phyloP scores from a whole-genome alignment of 176 grass and related monocot species.

The Oryza meridionalis region DNA sequence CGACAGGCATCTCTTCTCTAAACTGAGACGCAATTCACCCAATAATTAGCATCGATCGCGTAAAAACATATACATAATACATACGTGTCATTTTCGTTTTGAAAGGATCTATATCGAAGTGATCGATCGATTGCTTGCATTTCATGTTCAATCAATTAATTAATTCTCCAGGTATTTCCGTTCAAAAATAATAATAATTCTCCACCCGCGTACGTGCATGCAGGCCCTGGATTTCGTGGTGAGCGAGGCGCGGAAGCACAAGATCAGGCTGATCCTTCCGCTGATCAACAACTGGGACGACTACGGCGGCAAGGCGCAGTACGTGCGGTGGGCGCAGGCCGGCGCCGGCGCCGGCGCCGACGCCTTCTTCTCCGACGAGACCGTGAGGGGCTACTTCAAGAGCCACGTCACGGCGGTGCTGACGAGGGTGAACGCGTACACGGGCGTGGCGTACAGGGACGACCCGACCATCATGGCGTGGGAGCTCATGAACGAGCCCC shows the following conservation, averaged over 20 bases:
- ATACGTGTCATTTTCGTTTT: not conserved
- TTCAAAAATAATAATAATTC: not conserved
- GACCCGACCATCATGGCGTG: constrained; percentile 78
- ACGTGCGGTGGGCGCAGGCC: constrained; percentile 61
- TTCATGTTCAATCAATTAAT: not conserved
- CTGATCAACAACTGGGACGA: constrained; percentile 70
- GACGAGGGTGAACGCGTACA: constrained; percentile 69
- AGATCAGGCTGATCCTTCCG: constrained; percentile 59
- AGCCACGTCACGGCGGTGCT: constrained; percentile 56
- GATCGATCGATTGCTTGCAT: not conserved
- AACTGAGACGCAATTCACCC: not conserved
- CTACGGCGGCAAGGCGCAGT: constrained; percentile 75
- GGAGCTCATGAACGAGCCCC: constrained; percentile 83
- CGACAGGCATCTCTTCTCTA: not conserved
- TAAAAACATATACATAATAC: not conserved
- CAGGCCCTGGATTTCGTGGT: constrained; percentile 84
- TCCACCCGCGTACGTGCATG: not conserved
- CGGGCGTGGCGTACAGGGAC: constrained; percentile 64
- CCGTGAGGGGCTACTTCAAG: constrained; percentile 64
- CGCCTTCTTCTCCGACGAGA: constrained; percentile 66
- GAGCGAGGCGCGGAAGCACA: constrained; percentile 69
- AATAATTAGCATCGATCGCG: not conserved
- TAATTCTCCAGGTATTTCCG: not conserved
- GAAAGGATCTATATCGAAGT: not conserved
- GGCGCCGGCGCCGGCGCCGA: constrained; percentile 50